Base-by-base conservation (phyloP, 306 rosid genomes). In the Benincasa hispida region DNA sequence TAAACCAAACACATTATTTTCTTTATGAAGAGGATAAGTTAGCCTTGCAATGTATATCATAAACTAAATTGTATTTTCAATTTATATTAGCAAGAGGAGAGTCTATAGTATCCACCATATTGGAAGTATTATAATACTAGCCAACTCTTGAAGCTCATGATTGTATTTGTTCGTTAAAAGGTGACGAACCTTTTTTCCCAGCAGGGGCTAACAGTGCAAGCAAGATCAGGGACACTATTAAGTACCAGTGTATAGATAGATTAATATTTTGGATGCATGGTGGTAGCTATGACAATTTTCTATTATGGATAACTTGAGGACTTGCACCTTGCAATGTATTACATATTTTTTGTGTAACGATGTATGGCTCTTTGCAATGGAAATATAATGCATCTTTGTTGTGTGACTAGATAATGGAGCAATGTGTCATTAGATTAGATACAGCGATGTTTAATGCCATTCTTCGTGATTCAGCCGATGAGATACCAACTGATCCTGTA, bases 381-480 rank as follows among this genome's bases (percentile, higher is more conserved):
- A 72, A 42, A 69, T 39, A 67, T 55, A 70, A 9, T 72, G 69
- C 73, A 69, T 62, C 68, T 62, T 61, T 78, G 13, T 28, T 72
- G 0, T 25, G 0, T 72, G 39, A 83, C 45, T 54, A 94, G 99
- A 83, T 94, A 83, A 94, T 94, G 99, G 98, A 94, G 89, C 98
- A 94, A 82, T 94, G 92, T 19, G 91, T 92, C 81, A 87, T 87
- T 21, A 90, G 99, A 87, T 81, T 94, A 86, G 98, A 94, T 87
- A 91, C 92, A 81, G 99, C 99, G 17, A 92, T 94, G 96, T 90
- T 94, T 86, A 94, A 94, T 85, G 99, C 99, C 73, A 88, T 94
- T 87, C 99, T 94, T 79, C 98, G 98, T 58, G 93, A 92, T 82
- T 90, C 98, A 59, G 88, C 83, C 27, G 96, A 94, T 55, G 97